These are phyloP conservation scores for Fusarium poae DNA, from an alignment of 2,329 filamentous ascomycete genomes.

Conservation along the genomic window DNA sequence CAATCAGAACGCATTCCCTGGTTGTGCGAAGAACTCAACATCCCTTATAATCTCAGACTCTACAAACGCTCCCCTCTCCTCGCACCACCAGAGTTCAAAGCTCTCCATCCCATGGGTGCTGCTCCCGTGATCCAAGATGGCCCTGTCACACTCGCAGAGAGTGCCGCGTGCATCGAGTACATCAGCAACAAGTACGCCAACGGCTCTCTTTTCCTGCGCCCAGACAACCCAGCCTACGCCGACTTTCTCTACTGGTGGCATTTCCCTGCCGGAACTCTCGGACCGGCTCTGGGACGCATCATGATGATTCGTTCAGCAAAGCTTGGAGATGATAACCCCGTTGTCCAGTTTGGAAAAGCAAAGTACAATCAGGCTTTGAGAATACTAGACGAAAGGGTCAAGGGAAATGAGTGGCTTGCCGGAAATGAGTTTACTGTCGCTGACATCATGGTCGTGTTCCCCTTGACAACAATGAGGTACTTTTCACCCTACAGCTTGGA, in stretches of 20 bases:
- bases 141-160: constrained; percentile 67
- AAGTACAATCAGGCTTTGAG: constrained; percentile 60
- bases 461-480: constrained; percentile 71
- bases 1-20: constrained; percentile 75
- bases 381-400: constrained; percentile 64
- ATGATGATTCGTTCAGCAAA: constrained; percentile 51
- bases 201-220: constrained; percentile 62
- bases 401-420: constrained; percentile 65
- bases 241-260: constrained; percentile 76
- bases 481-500: constrained; percentile 61
- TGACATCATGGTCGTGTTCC: constrained; percentile 73
- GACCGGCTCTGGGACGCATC: constrained; percentile 54
- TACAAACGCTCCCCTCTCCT: constrained; percentile 40
- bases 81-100: constrained; percentile 42
- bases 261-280: constrained; percentile 63
- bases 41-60: constrained; percentile 60
- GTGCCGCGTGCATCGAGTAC: constrained; percentile 72
- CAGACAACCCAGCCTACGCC: constrained; percentile 63
- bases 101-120: constrained; percentile 62
- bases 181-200: constrained; percentile 66
- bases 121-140: constrained; percentile 72
- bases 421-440: constrained; percentile 73
- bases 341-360: constrained; percentile 49
- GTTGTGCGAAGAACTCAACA: constrained; percentile 73
- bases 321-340: constrained; percentile 38